Conservation (phyloP, 2,329 filamentous ascomycete species). For the Clonostachys rosea region DNA sequence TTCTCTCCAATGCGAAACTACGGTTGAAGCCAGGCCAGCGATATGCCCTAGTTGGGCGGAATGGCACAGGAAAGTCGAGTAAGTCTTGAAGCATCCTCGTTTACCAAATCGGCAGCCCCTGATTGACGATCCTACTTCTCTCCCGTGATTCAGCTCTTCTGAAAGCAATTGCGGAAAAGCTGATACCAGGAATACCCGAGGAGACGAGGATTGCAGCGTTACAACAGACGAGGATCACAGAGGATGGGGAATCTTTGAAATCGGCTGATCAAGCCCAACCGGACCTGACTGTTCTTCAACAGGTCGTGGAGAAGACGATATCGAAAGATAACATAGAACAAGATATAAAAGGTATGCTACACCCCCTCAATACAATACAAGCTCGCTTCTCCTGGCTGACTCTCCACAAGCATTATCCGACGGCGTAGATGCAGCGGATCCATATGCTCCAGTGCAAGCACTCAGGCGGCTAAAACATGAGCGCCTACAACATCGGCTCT, state of each 20-base stretch:
- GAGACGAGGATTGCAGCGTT: slow-evolving; percentile 61
- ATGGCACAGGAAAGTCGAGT: slow-evolving; percentile 83
- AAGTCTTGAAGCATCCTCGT: slow-evolving; percentile 13
- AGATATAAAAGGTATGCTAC: slow-evolving; percentile 51
- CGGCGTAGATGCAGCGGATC: slow-evolving; percentile 53
- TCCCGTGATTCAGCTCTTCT: slow-evolving; percentile 50
- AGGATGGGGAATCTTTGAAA: slow-evolving; percentile 6
- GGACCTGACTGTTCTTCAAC: slow-evolving; percentile 51
- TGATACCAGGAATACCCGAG: slow-evolving; percentile 72
- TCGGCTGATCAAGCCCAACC: slow-evolving; percentile 3
- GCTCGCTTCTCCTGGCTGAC: neutral
- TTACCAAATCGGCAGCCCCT: neutral
- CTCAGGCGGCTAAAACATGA: slow-evolving; percentile 59
- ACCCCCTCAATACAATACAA: neutral
- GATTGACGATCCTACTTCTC: neutral
- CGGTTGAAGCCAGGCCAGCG: slow-evolving; percentile 67
- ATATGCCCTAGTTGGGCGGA: slow-evolving; percentile 76
- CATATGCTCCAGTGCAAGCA: slow-evolving; percentile 53
- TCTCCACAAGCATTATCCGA: slow-evolving; percentile 43
- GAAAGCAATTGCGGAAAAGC: slow-evolving; percentile 70
- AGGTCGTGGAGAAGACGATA: slow-evolving; percentile 60
- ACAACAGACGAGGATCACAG: slow-evolving; percentile 53
- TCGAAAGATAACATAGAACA: slow-evolving; percentile 51
- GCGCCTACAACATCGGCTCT: slow-evolving; percentile 57
- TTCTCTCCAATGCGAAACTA: slow-evolving; percentile 65